phyloP scores from a whole-genome alignment of 768 basidiomycete species.

The Chiua virens region DNA sequence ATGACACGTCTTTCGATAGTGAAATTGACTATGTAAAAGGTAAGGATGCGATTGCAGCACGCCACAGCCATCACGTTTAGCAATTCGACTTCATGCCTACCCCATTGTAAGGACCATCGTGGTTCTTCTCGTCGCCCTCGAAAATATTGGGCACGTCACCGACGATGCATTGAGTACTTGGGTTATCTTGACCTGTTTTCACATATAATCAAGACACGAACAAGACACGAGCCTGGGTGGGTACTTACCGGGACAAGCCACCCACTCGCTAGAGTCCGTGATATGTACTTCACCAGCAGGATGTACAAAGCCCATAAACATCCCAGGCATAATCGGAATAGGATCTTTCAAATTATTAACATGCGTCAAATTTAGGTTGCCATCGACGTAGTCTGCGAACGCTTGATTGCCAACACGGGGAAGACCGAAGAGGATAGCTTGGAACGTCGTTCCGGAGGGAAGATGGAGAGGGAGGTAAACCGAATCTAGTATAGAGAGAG shows the following conservation, averaged over 20 bases:
- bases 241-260: conserved; percentile 46
- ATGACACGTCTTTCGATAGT: too few relatives aligned
- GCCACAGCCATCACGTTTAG: not conserved
- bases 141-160: conserved; percentile 41
- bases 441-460: conserved; percentile 28
- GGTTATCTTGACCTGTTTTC: conserved; percentile 57
- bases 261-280: conserved; percentile 46
- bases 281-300: conserved; percentile 44
- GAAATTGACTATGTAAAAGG: too few relatives aligned
- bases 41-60: too few relatives aligned
- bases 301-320: conserved; percentile 39
- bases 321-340: conserved; percentile 35
- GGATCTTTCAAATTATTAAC: conserved; percentile 51
- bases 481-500: conserved; percentile 36
- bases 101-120: conserved; percentile 40
- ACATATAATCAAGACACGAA: too few relatives aligned
- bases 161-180: conserved; percentile 32
- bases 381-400: conserved; percentile 57
- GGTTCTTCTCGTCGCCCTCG: conserved; percentile 38
- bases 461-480: conserved; percentile 37
- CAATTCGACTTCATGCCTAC: conserved; percentile 14
- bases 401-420: conserved; percentile 52
- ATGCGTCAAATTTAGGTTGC: conserved; percentile 43
- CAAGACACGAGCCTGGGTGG: not conserved
- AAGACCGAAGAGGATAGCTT: conserved; percentile 32